Percentiles rank a stretch among this genome's conserved stretches.
phyloP scores from a whole-genome alignment of 805 yeast genomes.

The Suhomyces sp. region DNA sequence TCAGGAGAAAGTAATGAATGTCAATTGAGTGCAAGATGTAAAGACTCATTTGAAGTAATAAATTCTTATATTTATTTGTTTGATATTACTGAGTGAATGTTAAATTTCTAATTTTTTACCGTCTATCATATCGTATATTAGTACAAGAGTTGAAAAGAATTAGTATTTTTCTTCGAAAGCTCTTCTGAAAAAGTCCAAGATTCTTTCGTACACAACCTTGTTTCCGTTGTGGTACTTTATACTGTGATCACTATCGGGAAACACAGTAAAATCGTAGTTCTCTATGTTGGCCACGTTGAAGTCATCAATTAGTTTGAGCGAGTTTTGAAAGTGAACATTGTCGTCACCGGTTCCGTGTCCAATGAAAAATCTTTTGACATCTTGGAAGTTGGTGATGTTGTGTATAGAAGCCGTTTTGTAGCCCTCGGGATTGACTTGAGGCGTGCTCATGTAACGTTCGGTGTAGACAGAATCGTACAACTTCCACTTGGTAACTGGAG shows the following conservation, averaged over 20 bases:
- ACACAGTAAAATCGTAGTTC: constrained; percentile 75
- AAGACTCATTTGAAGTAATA: no score
- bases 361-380: constrained; percentile 56
- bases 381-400: constrained; percentile 42
- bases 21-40: no score
- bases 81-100: no score
- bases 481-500: constrained; percentile 81
- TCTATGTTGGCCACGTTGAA: constrained; percentile 66
- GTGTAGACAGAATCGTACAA: constrained; percentile 77
- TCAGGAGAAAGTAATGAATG: neutral
- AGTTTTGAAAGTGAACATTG: constrained; percentile 76
- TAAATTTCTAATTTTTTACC: no score
- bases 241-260: constrained; percentile 79
- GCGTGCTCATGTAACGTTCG: constrained; percentile 68
- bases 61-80: no score
- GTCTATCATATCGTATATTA: neutral
- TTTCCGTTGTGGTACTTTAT: constrained; percentile 73
- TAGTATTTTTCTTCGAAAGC: constrained; percentile 10
- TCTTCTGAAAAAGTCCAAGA: constrained; percentile 12
- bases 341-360: constrained; percentile 86
- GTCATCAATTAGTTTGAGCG: constrained; percentile 57
- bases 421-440: constrained; percentile 47
- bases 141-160: neutral
- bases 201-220: constrained; percentile 60
- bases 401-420: constrained; percentile 47